phyloP scores from a whole-genome alignment of 1,284 basidiomycete species.

The Sphaerobolus stellatus region DNA sequence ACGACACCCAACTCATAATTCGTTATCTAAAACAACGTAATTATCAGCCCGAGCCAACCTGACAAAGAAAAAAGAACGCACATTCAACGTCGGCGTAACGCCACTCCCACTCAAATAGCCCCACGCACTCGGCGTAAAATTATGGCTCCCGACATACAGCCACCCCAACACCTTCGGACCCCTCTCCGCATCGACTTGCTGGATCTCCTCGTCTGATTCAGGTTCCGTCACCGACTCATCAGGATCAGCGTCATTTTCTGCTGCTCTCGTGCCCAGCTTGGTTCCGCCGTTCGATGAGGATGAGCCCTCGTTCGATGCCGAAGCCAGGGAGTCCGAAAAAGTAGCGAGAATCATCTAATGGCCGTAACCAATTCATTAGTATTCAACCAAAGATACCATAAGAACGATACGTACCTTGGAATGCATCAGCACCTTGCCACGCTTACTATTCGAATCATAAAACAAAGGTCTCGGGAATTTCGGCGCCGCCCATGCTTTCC shows the following conservation, averaged over 20 bases:
- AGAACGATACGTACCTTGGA: constrained; percentile 61
- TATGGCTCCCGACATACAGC: constrained; percentile 79
- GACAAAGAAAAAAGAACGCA: constrained; percentile 32
- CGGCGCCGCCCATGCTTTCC: constrained; percentile 62
- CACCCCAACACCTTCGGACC: constrained; percentile 53
- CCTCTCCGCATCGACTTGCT: constrained; percentile 39
- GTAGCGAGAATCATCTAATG: constrained; percentile 50
- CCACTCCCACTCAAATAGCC: constrained; percentile 70
- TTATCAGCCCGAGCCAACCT: not conserved
- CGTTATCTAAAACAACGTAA: constrained; percentile 45
- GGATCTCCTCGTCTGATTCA: constrained; percentile 35
- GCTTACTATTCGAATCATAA: constrained; percentile 68
- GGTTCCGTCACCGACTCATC: constrained; percentile 37
- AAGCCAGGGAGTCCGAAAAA: constrained; percentile 28
- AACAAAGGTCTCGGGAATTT: constrained; percentile 71
- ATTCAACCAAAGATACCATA: not conserved
- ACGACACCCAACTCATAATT: constrained; percentile 78
- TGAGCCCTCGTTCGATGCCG: too few species aligned
- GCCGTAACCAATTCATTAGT: constrained; percentile 38
- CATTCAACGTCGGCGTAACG: constrained; percentile 70
- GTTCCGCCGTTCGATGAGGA: too few species aligned
- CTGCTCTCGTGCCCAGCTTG: too few species aligned
- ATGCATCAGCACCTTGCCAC: constrained; percentile 75
- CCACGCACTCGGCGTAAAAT: constrained; percentile 82
- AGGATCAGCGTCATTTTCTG: constrained; percentile 20